Evolutionary conservation across 2,329 filamentous ascomycete genomes (phyloP).

Genomic region (Fusarium pseudocircinatum): DNA sequence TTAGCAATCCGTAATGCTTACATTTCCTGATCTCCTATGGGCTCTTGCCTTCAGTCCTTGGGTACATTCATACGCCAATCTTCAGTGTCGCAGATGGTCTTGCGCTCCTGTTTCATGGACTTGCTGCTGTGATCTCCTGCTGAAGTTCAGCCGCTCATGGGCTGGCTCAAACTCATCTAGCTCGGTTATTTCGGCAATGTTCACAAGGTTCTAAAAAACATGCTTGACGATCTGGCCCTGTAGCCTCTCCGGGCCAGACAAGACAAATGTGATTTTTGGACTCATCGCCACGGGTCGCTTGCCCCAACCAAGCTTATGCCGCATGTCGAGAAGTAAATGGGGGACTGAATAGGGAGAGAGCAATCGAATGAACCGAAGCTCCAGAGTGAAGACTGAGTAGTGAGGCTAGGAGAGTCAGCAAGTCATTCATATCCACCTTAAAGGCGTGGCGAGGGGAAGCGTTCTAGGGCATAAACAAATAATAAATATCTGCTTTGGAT

Average conservation of each 20-base stretch:
- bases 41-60: too few relatives aligned
- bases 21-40: too few relatives aligned
- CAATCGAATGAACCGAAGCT: conserved; percentile 42
- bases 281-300: not conserved
- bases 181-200: not conserved
- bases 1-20: too few relatives aligned
- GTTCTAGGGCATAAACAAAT: conserved; percentile 46
- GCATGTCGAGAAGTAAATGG: not conserved
- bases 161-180: not conserved
- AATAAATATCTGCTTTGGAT: conserved; percentile 41
- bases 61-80: not conserved
- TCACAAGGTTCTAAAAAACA: not conserved
- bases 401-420: conserved; percentile 41
- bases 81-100: not conserved
- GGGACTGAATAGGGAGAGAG: conserved; percentile 3
- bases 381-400: conserved; percentile 45
- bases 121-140: not conserved
- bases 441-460: conserved; percentile 47
- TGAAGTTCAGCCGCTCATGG: not conserved
- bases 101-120: not conserved
- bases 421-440: conserved; percentile 37
- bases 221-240: not conserved
- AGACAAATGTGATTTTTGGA: not conserved
- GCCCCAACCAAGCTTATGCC: not conserved
- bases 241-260: fast-evolving